Conservation (phyloP, 345 rosid species). For the Syzygium aromaticum region DNA sequence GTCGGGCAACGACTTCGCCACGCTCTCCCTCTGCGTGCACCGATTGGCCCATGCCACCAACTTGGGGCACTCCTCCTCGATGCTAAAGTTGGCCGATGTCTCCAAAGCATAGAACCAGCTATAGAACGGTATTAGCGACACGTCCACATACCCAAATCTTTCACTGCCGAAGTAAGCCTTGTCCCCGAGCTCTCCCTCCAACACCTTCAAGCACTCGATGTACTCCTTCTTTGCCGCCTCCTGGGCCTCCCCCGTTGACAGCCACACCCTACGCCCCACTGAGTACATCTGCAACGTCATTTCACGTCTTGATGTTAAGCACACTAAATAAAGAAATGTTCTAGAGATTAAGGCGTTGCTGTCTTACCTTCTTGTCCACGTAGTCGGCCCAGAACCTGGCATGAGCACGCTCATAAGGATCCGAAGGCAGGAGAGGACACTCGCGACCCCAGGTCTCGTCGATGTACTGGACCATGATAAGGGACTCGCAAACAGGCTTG, state of each 20-base stretch:
- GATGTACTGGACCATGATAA: constrained; percentile 4
- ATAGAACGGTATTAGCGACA: constrained; percentile 9
- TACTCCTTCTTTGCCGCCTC: constrained; percentile 7
- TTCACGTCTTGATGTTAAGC: background rate
- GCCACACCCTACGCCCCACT: background rate
- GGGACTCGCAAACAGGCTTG: constrained; percentile 6
- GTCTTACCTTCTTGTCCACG: constrained; percentile 8
- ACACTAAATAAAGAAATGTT: background rate
- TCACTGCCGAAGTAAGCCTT: constrained; percentile 11
- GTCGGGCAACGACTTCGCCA: constrained; percentile 8
- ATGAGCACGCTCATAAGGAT: background rate
- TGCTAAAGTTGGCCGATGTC: background rate
- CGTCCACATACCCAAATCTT: constrained; percentile 7
- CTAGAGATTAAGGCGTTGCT: background rate
- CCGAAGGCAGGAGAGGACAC: constrained; percentile 5
- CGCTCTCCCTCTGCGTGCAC: constrained; percentile 10
- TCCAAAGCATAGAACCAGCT: constrained; percentile 6
- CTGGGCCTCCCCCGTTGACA: background rate
- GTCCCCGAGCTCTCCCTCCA: constrained; percentile 17
- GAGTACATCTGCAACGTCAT: constrained; percentile 1
- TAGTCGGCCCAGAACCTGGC: constrained; percentile 12
- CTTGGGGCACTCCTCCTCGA: constrained; percentile 12
- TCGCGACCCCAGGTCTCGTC: constrained; percentile 5
- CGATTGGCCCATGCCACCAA: constrained; percentile 13
- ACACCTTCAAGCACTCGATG: background rate